Evolutionary conservation across 2,329 filamentous ascomycete species (phyloP).

Genomic region (Coniella vitis): DNA sequence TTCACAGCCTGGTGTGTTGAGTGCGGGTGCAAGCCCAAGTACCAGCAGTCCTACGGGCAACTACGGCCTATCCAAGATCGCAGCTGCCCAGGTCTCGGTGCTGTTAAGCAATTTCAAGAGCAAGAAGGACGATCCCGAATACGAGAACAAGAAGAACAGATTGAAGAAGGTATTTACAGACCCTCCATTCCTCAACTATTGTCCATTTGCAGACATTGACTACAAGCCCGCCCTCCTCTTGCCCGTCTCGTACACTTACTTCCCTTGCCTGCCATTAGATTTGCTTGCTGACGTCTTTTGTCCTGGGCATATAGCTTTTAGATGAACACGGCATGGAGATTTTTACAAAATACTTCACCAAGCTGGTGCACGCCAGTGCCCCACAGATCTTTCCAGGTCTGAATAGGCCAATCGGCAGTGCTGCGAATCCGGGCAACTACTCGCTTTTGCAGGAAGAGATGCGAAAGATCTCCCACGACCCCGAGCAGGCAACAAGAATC

Average conservation of each 20-base stretch:
- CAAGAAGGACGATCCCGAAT: slow-evolving; percentile 84
- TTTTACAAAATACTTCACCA: slow-evolving; percentile 90
- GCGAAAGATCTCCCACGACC: slow-evolving; percentile 74
- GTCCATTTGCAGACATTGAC: background rate
- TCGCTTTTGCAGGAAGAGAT: slow-evolving; percentile 77
- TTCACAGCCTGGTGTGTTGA: slow-evolving; percentile 49
- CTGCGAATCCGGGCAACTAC: slow-evolving; percentile 64
- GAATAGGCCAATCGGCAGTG: slow-evolving; percentile 60
- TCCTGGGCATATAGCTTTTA: slow-evolving; percentile 75
- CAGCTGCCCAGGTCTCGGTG: slow-evolving; percentile 90
- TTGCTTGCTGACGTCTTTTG: too few species aligned
- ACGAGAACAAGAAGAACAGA: slow-evolving; percentile 85
- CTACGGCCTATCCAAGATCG: slow-evolving; percentile 79
- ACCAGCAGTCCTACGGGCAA: slow-evolving; percentile 56
- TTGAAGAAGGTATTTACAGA: slow-evolving; percentile 70
- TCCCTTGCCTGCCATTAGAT: too few species aligned
- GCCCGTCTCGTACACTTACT: background rate
- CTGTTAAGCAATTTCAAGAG: slow-evolving; percentile 92
- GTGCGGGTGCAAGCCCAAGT: slow-evolving; percentile 55
- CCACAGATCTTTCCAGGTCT: slow-evolving; percentile 80
- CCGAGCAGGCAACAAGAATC: slow-evolving; percentile 80
- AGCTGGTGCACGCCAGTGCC: slow-evolving; percentile 86
- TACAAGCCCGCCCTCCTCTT: background rate
- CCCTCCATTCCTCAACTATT: too few species aligned
- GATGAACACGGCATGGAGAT: slow-evolving; percentile 99